Evolutionary conservation across 164 flowering plant genomes (phyloP), one percentile per base, ranked within the genome.

Genomic region (Akebia trifoliata): DNA sequence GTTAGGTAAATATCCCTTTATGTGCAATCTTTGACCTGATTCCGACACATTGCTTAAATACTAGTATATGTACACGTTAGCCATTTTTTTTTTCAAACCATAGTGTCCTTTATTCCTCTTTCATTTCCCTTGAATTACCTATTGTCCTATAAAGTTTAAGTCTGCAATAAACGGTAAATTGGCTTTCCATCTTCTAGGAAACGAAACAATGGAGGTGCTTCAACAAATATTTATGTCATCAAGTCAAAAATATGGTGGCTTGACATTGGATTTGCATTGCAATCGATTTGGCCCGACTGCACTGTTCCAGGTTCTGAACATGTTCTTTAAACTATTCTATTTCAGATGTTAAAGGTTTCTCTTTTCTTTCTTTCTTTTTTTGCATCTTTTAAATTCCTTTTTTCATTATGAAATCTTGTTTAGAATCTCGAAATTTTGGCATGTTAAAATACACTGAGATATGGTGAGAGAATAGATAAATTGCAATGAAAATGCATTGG

Each of bases 261-360:
- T 94, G 69, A 75, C 78, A 66, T 75, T 94, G 72, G 94, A 94
- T 73, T 75, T 94, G 73, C 99, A 93, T 57, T 73, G 80, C 73
- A 93, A 93, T 75, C 81, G 78, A 54, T 84, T 87, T 70, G 99
- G 99, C 45, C 87, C 99, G 32, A 77, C 90, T 64, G 79, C 99
- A 52, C 73, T 94, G 63, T 85, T 83, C 72, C 95, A 94, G 93
- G 99, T 94, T 46, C 44, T 40, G 8, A 15, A 48, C 31, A 32
- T 47, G 15, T 29, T 21, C 24, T 22, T 21, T 26, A 14, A n/a
- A 22, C 29, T 30, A 40, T 45, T 50, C 43, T 30, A 25, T 34
- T 57, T 29, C 15, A 8, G 39, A 47, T 50, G 18, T 54, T 34
- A 32, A 24, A 22, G 47, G 8, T 26, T 49, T 49, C 24, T 34